Base-by-base conservation (phyloP, 2,329 filamentous ascomycete species). In the Colletotrichum euphorbiae region DNA sequence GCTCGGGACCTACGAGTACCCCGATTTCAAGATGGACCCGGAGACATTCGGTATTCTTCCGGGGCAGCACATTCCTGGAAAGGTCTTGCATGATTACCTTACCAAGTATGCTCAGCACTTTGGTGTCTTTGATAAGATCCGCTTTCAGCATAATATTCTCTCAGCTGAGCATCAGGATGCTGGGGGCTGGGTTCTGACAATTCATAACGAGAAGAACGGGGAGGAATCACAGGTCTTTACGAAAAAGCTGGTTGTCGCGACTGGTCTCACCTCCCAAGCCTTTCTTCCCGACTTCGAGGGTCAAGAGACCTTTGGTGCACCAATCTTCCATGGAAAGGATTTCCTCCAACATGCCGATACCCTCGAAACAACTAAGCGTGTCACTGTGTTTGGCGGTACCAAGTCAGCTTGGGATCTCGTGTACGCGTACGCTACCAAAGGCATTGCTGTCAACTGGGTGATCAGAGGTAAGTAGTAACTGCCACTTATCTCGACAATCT, bases 1-100 rank as follows among this genome's bases (percentile, higher is more conserved):
- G 75, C 76, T 90, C 11, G 91, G 91, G 3, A 91, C 88, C 0
- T 93, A 90, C 72, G 90, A 94, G 76, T 93, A 87, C 73, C 87
- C 88, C 0, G 92, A 93, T 72, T 93, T 92, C 68, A 90, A 91
- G 17, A 91, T 94, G 88, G 82, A 84, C 66, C 77, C 80, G 7
- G 83, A 83, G 19, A 82, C 78, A 0, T 90, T 86, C 71, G 81
- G 80, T 1, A 77, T 87, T 28, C 74, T 81, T 50, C 75, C 78
- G 0, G 80, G 80, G 3, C 73, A 85, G 70, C 81, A 85, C 69
- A 84, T 87, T 8, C 80, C 85, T 1, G 85, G 83, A 1, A 69
- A 74, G 8, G 79, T 81, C 5, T 73, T 87, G 33, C 79, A 86
- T 68, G 71, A 78, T 12, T 88, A 89, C 71, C 78, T 87, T 3